A percentile compares a stretch with the other conserved stretches of the same genome.
These are phyloP conservation scores for Talaromyces borbonicus DNA, from an alignment of 495 filamentous ascomycete species.

Conservation along the genomic window DNA sequence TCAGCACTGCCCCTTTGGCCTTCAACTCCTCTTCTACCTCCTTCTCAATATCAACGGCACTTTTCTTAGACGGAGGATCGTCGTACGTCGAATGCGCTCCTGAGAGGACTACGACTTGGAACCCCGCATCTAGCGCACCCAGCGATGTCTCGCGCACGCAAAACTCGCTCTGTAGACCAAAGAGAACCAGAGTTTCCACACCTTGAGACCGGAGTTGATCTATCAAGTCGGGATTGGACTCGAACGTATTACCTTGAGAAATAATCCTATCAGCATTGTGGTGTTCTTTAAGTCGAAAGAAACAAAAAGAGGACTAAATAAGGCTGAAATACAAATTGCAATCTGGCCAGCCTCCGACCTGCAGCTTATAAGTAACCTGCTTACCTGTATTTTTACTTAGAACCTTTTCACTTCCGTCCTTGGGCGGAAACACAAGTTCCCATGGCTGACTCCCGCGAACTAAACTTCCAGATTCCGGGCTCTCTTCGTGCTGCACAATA, in stretches of 20 bases:
- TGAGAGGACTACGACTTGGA: constrained; percentile 17
- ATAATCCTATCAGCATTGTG: too few species aligned
- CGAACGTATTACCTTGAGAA: constrained; percentile 17
- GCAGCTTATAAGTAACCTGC: too few species aligned
- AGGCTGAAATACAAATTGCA: too few species aligned
- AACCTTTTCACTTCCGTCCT: constrained; percentile 9
- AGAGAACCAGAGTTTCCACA: constrained; percentile 14
- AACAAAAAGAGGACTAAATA: too few species aligned
- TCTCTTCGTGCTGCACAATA: constrained; percentile 22
- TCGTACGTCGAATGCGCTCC: constrained; percentile 29
- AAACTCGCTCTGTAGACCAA: constrained; percentile 26
- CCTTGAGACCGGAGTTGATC: constrained; percentile 8
- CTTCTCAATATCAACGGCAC: constrained; percentile 18
- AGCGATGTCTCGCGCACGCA: constrained; percentile 20
- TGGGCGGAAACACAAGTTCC: constrained; percentile 22
- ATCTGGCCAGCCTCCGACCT: too few species aligned
- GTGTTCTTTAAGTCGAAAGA: too few species aligned
- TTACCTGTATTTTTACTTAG: constrained; percentile 18
- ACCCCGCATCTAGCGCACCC: constrained; percentile 19
- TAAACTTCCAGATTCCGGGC: constrained; percentile 13
- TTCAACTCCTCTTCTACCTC: constrained; percentile 18
- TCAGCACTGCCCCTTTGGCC: constrained; percentile 10
- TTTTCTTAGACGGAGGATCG: constrained; percentile 3
- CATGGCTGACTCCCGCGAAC: constrained; percentile 16
- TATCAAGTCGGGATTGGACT: constrained; percentile 20